These are phyloP conservation scores for Nicotiana noctiflora DNA, from an alignment of 257 asterid genomes.

Conservation along the genomic window DNA sequence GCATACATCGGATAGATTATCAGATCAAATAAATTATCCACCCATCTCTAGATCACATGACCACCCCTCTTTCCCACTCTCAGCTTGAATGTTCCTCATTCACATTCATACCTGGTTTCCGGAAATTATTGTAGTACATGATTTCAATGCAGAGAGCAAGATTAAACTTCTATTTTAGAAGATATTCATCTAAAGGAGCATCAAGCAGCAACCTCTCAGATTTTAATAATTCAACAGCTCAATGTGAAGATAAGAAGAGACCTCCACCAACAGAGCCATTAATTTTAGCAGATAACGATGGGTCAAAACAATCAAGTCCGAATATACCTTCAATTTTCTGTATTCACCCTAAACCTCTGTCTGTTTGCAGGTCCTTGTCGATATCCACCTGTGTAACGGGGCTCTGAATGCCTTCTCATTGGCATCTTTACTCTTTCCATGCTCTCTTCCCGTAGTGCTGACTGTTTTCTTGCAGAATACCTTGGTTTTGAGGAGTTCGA, in stretches of 20 bases:
- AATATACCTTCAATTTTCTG: constrained; percentile 21
- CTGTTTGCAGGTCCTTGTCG: constrained; percentile 37
- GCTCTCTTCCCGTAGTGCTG: constrained; percentile 31
- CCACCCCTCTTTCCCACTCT: background rate
- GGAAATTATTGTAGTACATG: background rate
- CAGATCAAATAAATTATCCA: background rate
- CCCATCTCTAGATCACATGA: background rate
- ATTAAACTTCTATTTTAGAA: background rate
- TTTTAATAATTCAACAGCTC: background rate
- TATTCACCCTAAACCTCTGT: constrained; percentile 17
- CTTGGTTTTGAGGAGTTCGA: constrained; percentile 27
- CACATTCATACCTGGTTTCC: background rate
- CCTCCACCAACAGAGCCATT: background rate
- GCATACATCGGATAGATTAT: background rate
- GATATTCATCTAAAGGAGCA: background rate
- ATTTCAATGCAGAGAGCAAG: background rate
- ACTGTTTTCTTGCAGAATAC: constrained; percentile 22
- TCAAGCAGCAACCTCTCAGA: background rate
- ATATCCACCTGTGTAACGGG: constrained; percentile 30
- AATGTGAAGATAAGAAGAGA: background rate
- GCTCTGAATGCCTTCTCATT: constrained; percentile 20
- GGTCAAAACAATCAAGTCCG: background rate
- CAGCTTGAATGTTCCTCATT: background rate
- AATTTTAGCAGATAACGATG: background rate
- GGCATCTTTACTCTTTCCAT: constrained; percentile 29